phyloP scores from a whole-genome alignment of 1,284 basidiomycete species.

The Meira nashicola region DNA sequence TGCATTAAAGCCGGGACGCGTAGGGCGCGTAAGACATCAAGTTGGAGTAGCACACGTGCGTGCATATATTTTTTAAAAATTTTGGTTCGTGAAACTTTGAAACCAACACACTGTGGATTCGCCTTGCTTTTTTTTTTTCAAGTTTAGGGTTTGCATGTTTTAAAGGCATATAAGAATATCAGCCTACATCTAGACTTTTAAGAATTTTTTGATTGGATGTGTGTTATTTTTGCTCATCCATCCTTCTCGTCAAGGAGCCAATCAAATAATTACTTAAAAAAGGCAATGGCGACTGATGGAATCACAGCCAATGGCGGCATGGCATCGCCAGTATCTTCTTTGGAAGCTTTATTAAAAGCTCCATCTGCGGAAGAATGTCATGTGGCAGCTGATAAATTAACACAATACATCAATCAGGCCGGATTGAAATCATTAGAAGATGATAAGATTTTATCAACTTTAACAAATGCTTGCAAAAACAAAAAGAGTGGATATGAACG shows the following conservation, averaged over 20 bases:
- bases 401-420: slow-evolving; percentile 49
- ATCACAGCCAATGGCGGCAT: slow-evolving; percentile 9
- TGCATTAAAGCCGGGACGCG: too few species aligned
- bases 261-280: neutral
- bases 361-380: slow-evolving; percentile 40
- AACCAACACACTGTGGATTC: too few species aligned
- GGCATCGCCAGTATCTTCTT: slow-evolving; percentile 12
- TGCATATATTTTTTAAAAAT: too few species aligned
- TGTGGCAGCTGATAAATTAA: slow-evolving; percentile 52
- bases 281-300: slow-evolving; percentile 4
- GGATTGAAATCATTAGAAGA: slow-evolving; percentile 48
- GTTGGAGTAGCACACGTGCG: too few species aligned
- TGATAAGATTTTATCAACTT: slow-evolving; percentile 52
- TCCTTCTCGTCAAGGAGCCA: neutral
- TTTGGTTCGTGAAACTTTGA: too few species aligned
- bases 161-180: too few species aligned
- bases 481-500: slow-evolving; percentile 81
- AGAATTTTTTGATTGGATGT: too few species aligned
- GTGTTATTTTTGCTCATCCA: neutral
- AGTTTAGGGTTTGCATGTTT: too few species aligned
- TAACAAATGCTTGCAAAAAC: slow-evolving; percentile 67
- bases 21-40: too few species aligned
- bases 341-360: slow-evolving; percentile 38
- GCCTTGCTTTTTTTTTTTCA: too few species aligned
- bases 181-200: too few species aligned